Conservation (phyloP, 371 early-diverging fungal species). For the Mucor irregularis region DNA sequence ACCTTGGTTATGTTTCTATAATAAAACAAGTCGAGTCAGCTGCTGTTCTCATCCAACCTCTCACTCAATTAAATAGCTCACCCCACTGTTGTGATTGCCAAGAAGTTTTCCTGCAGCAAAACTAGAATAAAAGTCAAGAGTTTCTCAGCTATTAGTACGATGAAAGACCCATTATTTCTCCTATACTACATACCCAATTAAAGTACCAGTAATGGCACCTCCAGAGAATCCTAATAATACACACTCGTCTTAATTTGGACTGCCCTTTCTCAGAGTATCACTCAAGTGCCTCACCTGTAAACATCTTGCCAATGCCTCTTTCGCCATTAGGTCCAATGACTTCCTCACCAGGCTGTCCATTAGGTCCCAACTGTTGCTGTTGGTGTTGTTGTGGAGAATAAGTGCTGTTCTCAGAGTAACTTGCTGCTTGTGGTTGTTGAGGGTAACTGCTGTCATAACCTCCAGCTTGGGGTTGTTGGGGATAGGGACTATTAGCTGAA, state of each 20-base stretch:
- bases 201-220: constrained; percentile 20
- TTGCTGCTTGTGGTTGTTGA: background rate
- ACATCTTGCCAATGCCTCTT: constrained; percentile 14
- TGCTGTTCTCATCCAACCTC: background rate
- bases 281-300: constrained; percentile 4
- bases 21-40: background rate
- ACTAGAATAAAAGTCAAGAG: background rate
- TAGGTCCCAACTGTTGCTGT: background rate
- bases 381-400: constrained; percentile 6
- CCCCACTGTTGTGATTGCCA: constrained; percentile 1
- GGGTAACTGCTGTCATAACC: background rate
- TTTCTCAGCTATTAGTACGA: background rate
- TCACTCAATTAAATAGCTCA: background rate
- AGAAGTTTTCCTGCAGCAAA: constrained; percentile 23
- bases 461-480: no score
- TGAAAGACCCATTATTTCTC: background rate
- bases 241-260: background rate
- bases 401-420: no score
- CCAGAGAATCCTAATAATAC: constrained; percentile 16
- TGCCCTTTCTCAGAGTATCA: background rate
- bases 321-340: constrained; percentile 1
- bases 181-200: constrained; percentile 13
- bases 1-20: no score
- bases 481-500: no score
- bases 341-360: background rate